Conservation (phyloP, 2,329 filamentous ascomycete species). For the Fusarium drepaniforme region DNA sequence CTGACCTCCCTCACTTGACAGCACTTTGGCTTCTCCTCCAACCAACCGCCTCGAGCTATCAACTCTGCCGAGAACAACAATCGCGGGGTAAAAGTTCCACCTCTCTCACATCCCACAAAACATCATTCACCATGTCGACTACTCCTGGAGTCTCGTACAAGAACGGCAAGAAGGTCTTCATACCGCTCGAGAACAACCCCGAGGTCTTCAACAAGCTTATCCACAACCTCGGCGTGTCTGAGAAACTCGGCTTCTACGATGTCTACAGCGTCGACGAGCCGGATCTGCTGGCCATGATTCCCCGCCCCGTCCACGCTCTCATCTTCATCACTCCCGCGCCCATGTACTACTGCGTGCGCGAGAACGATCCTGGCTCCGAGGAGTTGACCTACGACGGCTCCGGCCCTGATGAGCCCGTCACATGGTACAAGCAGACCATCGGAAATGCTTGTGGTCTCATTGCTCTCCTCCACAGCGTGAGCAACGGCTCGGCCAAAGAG, state of each 20-base stretch:
- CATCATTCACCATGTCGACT: conserved; percentile 23
- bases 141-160: conserved; percentile 29
- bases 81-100: conserved; percentile 12
- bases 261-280: conserved; percentile 85
- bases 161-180: conserved; percentile 50
- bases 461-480: conserved; percentile 78
- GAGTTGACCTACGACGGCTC: conserved; percentile 48
- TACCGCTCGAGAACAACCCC: conserved; percentile 72
- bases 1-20: conserved; percentile 24
- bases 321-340: conserved; percentile 80
- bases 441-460: conserved; percentile 86
- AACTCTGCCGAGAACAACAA: neutral
- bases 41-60: neutral
- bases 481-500: conserved; percentile 73
- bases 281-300: conserved; percentile 76
- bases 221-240: conserved; percentile 77
- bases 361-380: conserved; percentile 36
- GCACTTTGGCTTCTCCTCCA: conserved; percentile 3
- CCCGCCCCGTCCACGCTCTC: conserved; percentile 81
- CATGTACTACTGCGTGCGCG: conserved; percentile 60
- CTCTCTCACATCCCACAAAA: neutral
- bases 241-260: conserved; percentile 80
- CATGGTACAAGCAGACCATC: conserved; percentile 91
- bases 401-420: conserved; percentile 69
- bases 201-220: conserved; percentile 82